Conservation (phyloP, 768 basidiomycete species). For the Serendipita sp. region DNA sequence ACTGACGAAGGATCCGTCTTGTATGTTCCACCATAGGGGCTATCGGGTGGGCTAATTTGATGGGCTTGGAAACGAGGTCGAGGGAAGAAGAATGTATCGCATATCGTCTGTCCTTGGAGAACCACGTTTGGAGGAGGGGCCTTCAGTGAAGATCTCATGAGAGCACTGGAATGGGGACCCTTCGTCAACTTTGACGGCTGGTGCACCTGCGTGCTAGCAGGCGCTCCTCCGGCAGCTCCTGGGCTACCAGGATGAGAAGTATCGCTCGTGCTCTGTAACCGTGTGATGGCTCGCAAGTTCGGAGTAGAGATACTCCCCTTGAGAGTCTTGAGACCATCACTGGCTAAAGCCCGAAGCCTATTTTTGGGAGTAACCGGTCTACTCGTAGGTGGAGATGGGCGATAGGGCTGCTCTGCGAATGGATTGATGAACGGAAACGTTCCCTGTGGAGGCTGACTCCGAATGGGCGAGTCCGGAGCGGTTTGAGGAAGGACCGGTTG, state of each 20-base stretch:
- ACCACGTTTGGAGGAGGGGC: neutral
- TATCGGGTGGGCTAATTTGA: constrained; percentile 1
- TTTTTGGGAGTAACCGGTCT: neutral
- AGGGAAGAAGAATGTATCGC: constrained; percentile 62
- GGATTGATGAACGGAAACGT: constrained; percentile 1
- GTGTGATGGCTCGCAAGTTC: constrained; percentile 28
- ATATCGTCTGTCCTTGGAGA: constrained; percentile 51
- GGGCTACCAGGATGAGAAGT: neutral
- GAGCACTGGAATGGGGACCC: too few species aligned
- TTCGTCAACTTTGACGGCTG: neutral
- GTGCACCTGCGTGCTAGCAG: too few species aligned
- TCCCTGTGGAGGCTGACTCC: neutral
- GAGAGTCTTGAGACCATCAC: constrained; percentile 15
- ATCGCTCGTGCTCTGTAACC: constrained; percentile 1
- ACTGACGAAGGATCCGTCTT: neutral
- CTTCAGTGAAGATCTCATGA: neutral
- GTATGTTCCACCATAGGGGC: neutral
- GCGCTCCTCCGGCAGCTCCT: neutral
- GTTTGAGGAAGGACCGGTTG: neutral
- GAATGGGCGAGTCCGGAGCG: neutral
- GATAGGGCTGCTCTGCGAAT: neutral
- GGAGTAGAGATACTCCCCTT: constrained; percentile 51
- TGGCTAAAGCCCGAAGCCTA: neutral
- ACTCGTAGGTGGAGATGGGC: neutral
- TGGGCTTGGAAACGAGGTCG: constrained; percentile 40